A percentile compares a stretch with the other conserved stretches of the same genome.
These are phyloP conservation scores for Fusarium veterinarium DNA, from an alignment of 2,329 filamentous ascomycete genomes.

Conservation along the genomic window DNA sequence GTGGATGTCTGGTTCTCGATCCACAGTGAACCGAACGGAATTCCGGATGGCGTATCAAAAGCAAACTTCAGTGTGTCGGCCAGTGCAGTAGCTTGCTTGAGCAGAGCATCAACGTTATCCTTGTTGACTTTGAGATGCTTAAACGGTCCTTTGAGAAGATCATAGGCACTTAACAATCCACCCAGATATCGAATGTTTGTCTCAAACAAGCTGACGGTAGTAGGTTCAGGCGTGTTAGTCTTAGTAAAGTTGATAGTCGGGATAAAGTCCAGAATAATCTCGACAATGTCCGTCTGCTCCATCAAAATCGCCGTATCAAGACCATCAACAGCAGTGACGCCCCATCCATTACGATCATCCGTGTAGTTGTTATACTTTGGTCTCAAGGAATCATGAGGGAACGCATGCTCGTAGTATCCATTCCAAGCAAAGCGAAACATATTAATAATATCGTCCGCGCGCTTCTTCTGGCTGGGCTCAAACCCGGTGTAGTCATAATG, in stretches of 20 bases:
- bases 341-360: conserved; percentile 24
- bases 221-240: conserved; percentile 6
- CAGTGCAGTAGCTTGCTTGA: conserved; percentile 69
- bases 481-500: conserved; percentile 22
- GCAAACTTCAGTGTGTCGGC: conserved; percentile 58
- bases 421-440: conserved; percentile 28
- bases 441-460: conserved; percentile 9
- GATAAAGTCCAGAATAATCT: conserved; percentile 13
- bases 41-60: conserved; percentile 11
- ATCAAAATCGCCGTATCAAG: conserved; percentile 25
- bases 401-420: conserved; percentile 8
- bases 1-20: conserved; percentile 12
- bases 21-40: neutral
- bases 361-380: conserved; percentile 14
- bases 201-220: conserved; percentile 63
- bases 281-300: conserved; percentile 23
- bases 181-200: conserved; percentile 67
- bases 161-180: conserved; percentile 63
- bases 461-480: conserved; percentile 11
- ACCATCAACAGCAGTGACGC: conserved; percentile 18
- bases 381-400: conserved; percentile 3
- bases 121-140: conserved; percentile 50
- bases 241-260: conserved; percentile 12
- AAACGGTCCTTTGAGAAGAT: conserved; percentile 56
- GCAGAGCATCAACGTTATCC: conserved; percentile 62